Percentiles rank a stretch among this genome's conserved stretches.
Conservation (phyloP, 129 eudicot genomes). For the Flaveria robusta region DNA sequence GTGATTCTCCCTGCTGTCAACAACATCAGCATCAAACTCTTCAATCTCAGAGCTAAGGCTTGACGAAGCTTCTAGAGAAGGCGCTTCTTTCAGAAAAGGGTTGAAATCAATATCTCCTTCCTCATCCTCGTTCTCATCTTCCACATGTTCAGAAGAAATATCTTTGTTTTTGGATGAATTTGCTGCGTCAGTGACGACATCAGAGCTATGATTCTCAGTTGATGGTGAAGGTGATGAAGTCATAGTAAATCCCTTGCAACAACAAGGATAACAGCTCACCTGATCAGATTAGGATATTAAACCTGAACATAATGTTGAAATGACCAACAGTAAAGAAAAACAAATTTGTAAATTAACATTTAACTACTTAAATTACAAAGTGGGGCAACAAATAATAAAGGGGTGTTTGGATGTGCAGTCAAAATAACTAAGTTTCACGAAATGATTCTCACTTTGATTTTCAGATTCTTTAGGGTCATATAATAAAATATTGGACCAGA, state of each 20-base stretch:
- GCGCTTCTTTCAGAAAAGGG: slow-evolving; percentile 68
- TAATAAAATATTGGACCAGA: too few relatives aligned
- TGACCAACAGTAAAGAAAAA: neutral
- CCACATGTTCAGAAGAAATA: slow-evolving; percentile 28
- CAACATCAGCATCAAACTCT: slow-evolving; percentile 67
- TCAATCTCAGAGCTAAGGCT: slow-evolving; percentile 88
- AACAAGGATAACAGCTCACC: neutral
- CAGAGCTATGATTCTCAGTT: slow-evolving; percentile 33
- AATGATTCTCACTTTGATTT: too few relatives aligned
- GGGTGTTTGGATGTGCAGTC: too few relatives aligned
- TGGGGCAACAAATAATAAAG: too few relatives aligned
- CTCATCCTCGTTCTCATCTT: slow-evolving; percentile 69
- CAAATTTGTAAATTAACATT: too few relatives aligned
- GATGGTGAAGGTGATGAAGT: slow-evolving; percentile 35
- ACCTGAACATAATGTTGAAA: neutral
- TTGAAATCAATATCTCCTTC: slow-evolving; percentile 94
- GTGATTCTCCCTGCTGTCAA: slow-evolving; percentile 49
- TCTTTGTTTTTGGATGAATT: slow-evolving; percentile 32
- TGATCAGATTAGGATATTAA: neutral
- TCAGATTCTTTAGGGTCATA: too few relatives aligned
- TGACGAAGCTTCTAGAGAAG: slow-evolving; percentile 77
- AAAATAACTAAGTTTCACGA: too few relatives aligned
- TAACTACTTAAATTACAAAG: too few relatives aligned
- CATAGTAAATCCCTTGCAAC: slow-evolving; percentile 23
- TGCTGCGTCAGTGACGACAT: slow-evolving; percentile 37